Percentiles rank a stretch among this genome's conserved stretches.
phyloP scores from a whole-genome alignment of 2,329 filamentous ascomycete species.

The Fusarium mexicanum region DNA sequence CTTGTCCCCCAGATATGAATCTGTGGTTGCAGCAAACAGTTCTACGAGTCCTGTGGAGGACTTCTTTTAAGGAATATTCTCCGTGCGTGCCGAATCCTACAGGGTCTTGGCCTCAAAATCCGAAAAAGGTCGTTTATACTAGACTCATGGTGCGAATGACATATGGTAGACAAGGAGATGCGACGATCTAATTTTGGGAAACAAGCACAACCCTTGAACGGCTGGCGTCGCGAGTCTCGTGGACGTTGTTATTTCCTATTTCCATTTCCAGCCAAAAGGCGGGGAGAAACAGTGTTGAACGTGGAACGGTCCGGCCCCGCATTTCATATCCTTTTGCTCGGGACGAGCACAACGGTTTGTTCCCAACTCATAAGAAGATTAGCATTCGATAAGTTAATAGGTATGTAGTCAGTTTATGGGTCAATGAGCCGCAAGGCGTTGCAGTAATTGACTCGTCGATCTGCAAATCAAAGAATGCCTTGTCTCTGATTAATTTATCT shows the following conservation, averaged over 20 bases:
- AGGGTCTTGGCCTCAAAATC: conserved; percentile 1
- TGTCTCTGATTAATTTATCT: conserved; percentile 15
- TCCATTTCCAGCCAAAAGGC: conserved; percentile 35
- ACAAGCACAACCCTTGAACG: neutral
- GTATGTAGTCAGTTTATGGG: neutral
- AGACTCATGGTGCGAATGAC: neutral
- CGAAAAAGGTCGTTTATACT: neutral
- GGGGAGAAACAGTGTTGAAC: conserved; percentile 24
- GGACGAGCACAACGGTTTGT: neutral
- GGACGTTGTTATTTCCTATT: conserved; percentile 5
- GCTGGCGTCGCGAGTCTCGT: neutral
- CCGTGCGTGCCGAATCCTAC: conserved; percentile 28
- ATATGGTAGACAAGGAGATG: neutral
- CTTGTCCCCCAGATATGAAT: neutral
- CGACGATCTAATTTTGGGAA: conserved; percentile 20
- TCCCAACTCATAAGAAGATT: neutral
- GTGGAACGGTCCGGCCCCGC: conserved; percentile 31
- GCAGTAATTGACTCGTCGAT: neutral
- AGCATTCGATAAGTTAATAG: neutral
- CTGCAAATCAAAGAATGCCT: conserved; percentile 20
- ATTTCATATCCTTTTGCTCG: neutral
- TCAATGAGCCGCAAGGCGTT: conserved; percentile 14
- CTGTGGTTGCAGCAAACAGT: conserved; percentile 27
- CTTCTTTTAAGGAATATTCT: conserved; percentile 20
- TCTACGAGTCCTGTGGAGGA: conserved; percentile 1